Evolutionary conservation across 2,329 filamentous ascomycete species (phyloP), one percentile per base, ranked within the genome.

Genomic region (Fusarium papillatum): DNA sequence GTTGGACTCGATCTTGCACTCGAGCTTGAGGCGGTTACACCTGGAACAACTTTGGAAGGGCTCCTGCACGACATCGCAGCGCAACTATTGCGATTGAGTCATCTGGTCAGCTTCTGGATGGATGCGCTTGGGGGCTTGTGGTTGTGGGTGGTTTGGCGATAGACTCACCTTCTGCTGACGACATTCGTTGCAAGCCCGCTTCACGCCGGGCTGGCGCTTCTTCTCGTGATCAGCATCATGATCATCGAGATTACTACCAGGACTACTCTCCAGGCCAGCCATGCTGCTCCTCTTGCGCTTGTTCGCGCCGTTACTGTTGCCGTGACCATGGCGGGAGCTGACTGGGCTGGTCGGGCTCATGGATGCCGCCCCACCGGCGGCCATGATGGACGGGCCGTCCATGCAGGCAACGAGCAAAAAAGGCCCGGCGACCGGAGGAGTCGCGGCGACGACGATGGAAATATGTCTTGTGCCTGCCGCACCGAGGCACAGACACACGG

Each of bases 1-100:
- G 84, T 95, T 95, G 80, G 93, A 94, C 83, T 96, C 94, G 83
- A 97, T 96, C 83, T 95, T 95, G 88, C 95, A 97, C 73, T 93
- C 91, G 72, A 96, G 92, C 84, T 94, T 94, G 81, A 96, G 90
- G 79, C 95, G 94, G 82, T 91, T 91, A 85, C 95, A 97, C 68
- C 95, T 90, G 66, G 92, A 92, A 86, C 95, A 97, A 79, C 91
- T 91, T 79, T 92, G 90, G 83, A 95, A 96, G 22, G 94, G 94
- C 34, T 95, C 94, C 84, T 95, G 94, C 78, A 94, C 88, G 78
- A 96, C 94, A 87, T 96, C 94, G 88, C 95, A 97, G 81, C 94
- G 93, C 73, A 96, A 87, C 94, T 95, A 82, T 76, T 72, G 29
- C 36, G 46, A 46, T 70, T 69, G 38, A 60, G 60, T 36, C 19